Percentiles rank a stretch among this genome's conserved stretches.
phyloP scores from a whole-genome alignment of 2,329 filamentous ascomycete species.

The Ceratocystis eucalypticola region DNA sequence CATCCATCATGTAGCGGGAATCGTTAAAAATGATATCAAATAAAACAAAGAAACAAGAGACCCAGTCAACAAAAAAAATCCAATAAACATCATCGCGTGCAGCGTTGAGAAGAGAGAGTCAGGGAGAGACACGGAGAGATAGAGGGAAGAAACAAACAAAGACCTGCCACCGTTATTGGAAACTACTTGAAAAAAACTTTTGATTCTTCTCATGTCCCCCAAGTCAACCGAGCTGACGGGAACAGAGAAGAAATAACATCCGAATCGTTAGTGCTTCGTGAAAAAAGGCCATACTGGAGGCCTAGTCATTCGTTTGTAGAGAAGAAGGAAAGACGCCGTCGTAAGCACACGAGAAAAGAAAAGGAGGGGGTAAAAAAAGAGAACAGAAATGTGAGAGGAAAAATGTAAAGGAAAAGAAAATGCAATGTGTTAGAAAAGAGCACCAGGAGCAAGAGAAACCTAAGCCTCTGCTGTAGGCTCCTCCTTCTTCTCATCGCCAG shows the following conservation, averaged over 20 bases:
- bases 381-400: conserved; percentile 3
- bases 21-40: conserved; percentile 16
- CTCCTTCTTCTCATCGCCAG: conserved; percentile 37
- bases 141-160: conserved; percentile 16
- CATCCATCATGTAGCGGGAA: conserved; percentile 3
- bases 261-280: conserved; percentile 14
- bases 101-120: conserved; percentile 11
- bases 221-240: background rate
- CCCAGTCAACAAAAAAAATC: conserved; percentile 11
- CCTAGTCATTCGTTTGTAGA: conserved; percentile 11
- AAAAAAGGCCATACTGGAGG: conserved; percentile 9
- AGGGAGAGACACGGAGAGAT: conserved; percentile 5
- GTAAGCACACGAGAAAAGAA: conserved; percentile 11
- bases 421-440: conserved; percentile 21
- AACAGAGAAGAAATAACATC: conserved; percentile 9
- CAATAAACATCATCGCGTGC: background rate
- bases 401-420: conserved; percentile 8
- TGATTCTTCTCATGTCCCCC: background rate
- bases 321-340: conserved; percentile 9
- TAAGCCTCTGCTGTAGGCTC: conserved; percentile 33
- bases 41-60: conserved; percentile 14
- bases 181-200: conserved; percentile 17
- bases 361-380: background rate
- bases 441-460: conserved; percentile 18
- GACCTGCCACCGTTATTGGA: conserved; percentile 16